phyloP scores from a whole-genome alignment of 495 filamentous ascomycete genomes.

The Penicillium silybi region DNA sequence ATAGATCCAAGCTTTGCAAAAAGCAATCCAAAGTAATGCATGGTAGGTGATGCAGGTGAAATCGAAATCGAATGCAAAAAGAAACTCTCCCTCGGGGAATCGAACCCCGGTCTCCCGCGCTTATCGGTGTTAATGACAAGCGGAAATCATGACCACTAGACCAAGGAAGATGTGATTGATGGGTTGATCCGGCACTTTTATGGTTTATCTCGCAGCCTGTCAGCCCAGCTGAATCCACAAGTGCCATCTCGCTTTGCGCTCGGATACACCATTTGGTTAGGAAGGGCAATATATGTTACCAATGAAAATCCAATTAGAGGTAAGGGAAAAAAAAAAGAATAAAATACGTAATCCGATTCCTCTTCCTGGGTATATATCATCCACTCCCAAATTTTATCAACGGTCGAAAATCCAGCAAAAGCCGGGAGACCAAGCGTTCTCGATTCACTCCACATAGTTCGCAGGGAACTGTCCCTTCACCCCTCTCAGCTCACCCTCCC shows the following conservation, averaged over 20 bases:
- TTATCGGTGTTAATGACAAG: conserved; percentile 41
- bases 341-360: not conserved
- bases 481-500: conserved; percentile 82
- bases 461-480: conserved; percentile 78
- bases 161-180: conserved; percentile 25
- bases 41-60: too few species aligned
- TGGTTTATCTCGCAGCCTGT: too few species aligned
- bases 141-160: conserved; percentile 53
- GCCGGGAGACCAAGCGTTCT: too few species aligned
- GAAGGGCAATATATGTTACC: too few species aligned
- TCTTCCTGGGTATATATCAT: not conserved
- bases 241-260: too few species aligned
- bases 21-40: too few species aligned
- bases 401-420: not conserved
- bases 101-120: conserved; percentile 53
- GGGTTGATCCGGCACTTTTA: conserved; percentile 30
- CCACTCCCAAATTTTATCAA: not conserved
- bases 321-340: too few species aligned
- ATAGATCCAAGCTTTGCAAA: not conserved
- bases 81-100: conserved; percentile 48
- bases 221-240: too few species aligned
- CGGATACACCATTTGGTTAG: too few species aligned
- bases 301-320: not conserved
- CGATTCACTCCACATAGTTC: conserved; percentile 62
- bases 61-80: conserved; percentile 6